Base-by-base conservation (phyloP, 176 grass and related monocot species). In the Cenchrus americanus region DNA sequence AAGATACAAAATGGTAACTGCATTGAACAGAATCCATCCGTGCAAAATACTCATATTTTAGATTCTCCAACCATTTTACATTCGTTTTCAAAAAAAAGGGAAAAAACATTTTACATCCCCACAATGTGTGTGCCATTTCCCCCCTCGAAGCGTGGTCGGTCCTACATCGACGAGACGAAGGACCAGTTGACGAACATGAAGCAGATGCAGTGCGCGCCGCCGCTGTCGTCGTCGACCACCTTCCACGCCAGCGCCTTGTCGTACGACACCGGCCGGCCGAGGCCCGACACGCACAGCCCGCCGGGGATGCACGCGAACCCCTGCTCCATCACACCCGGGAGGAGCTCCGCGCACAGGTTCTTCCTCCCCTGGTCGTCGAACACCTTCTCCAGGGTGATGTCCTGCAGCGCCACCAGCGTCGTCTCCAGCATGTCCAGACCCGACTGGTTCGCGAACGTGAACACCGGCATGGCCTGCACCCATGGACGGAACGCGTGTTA, bases 391-490 rank as follows among this genome's bases (percentile, higher is more conserved):
- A 95, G 83, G 0, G 88, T 82, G 23, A 87, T 85, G 22, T 98
- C 93, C 60, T 95, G 96, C 11, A 98, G 91, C 19, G 89, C 87
- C 17, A 90, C 81, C 32, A 94, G 76, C 0, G 93, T 92, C 3
- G 96, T 95, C 84, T 98, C 93, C 19, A 98, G 91, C 96, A 98
- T 98, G 83, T 95, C 96, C 2, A 98, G 91, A 5, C 96, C 96
- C 2, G 93, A 86, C 68, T 95, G 96, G 80, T 98, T 98, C 23
- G 93, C 88, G 41, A 98, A 98, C 46, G 73, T 94, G 61, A 98
- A 83, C 52, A 90, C 85, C 1, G 96, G 87, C 49, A 92, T 83
- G 41, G 91, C 85, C 96, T 98, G 81, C 77, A 78, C 23, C 2
- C 34, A 37, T 44, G 43, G 9, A 44, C 8, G n/a, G n/a, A 51